These are phyloP conservation scores for Rheum nobile DNA, from an alignment of 148 eudicot species.

Conservation along the genomic window DNA sequence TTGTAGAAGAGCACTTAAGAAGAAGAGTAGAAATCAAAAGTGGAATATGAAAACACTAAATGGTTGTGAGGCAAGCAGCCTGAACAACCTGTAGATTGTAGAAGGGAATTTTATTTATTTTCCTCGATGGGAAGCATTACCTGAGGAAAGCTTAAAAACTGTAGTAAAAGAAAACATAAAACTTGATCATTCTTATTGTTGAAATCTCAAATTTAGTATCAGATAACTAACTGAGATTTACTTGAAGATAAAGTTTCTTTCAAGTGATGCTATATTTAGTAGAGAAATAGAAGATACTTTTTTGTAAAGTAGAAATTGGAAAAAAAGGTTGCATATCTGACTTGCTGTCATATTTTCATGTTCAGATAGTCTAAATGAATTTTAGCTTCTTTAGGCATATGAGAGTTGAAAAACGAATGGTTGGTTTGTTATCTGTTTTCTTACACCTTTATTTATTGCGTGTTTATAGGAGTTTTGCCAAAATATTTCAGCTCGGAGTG, in stretches of 20 bases:
- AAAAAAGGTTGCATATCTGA: background rate
- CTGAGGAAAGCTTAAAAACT: background rate
- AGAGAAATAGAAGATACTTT: background rate
- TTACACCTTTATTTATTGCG: no score
- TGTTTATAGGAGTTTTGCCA: conserved; percentile 34
- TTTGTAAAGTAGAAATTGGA: background rate
- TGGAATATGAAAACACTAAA: background rate
- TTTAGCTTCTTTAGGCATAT: background rate
- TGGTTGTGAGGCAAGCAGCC: background rate
- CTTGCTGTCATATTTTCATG: background rate
- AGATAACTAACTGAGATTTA: background rate
- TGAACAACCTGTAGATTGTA: background rate
- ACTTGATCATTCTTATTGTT: background rate
- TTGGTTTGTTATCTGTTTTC: background rate
- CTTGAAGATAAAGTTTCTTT: background rate
- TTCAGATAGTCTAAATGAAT: background rate
- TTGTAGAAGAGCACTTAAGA: background rate
- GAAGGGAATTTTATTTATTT: background rate
- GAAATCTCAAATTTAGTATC: no score
- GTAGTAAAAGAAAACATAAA: background rate
- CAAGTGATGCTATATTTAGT: background rate
- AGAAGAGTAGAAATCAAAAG: background rate
- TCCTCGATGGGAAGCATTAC: background rate
- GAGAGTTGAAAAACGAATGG: background rate
- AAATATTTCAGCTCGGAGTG: conserved; percentile 96